Base-by-base conservation (phyloP, 2,329 filamentous ascomycete genomes). In the Trichoderma asperellum region DNA sequence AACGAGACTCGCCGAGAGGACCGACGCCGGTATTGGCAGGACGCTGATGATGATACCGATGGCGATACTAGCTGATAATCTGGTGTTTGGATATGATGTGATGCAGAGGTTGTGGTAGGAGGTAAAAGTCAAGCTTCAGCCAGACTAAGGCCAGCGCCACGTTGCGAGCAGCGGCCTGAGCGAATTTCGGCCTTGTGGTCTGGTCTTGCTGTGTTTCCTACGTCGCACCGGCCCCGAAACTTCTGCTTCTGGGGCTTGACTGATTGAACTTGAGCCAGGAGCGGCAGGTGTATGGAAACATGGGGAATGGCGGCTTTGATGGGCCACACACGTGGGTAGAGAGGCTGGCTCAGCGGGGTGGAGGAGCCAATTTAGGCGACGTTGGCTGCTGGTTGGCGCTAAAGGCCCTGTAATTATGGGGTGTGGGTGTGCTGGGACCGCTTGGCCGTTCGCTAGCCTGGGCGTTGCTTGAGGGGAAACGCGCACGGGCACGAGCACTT, bases 391-490 rank as follows among this genome's bases (percentile, higher is more conserved):
- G 57, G 34, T 14, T 35, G 53, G 63, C 63, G 63, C 53, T 59
- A 66, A 32, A 58, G 14, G 35, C 63, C 63, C 63, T 66, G 63
- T 66, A 66, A 57, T 66, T 66, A 66, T 66, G 63, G 63, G 63
- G 63, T n/a, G 61, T 47, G 35, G 40, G 37, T 40, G 43, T 52
- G 61, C 61, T 53, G 52, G 40, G 52, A 49, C 47, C 47, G 18
- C n/a, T 24, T 49, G 47, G 47, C 61, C 32, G n/a, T 40, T 64
- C 21, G 61, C 52, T 64, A 56, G 49, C 49, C 16, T 56, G 29
- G 21, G 43, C 37, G 21, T 61, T 47, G 21, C 37, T 21, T 43
- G 57, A 62, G 61, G 34, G 61, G 61, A 35, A 34, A 27, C 40
- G 40, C 40, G 40, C 40, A 43, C 40, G 40, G 18, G 40, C 40